Base-by-base conservation (phyloP, 148 eudicot species). In the Spergularia bocconei region DNA sequence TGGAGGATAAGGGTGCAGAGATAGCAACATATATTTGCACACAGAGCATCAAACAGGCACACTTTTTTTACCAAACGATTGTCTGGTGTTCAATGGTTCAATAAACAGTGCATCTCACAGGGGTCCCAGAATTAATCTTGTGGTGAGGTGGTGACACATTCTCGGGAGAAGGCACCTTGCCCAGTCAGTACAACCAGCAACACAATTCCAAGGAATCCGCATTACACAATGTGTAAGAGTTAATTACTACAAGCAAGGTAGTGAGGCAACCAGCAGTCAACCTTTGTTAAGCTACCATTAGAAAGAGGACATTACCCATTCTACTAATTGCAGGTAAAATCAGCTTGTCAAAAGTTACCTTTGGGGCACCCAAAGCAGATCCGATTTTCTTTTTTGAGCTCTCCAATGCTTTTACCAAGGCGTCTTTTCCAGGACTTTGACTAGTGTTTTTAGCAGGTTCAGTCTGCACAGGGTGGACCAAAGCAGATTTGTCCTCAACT, bases 321-420 rank as follows among this genome's bases (percentile, higher is more conserved):
- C 41, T 48, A 11, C 66, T 44, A 72, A 41, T 55, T 60, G 56
- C 53, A 63, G 36, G 11, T 48, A 20, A 17, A 33, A 11, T 48
- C 15, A n/a, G 7, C 20, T 70, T 74, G 54, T 41, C 39, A 59
- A 69, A 44, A 70, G 51, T 76, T 77, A 94, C 98, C 97, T 95
- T 92, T 36, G 97, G 98, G 55, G 98, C 91, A 56, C 98, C 98
- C 81, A 95, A 85, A 19, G 97, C 96, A 51, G 97, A 85, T 71
- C 97, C 97, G 70, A 86, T 92, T 82, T 96, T 87, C 85, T 87
- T 92, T 87, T 92, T 95, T 65, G 95, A 89, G 63, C 87, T 87
- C 48, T 92, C 96, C 78, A 95, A 79, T 72, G 96, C 91, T 79
- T 85, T 87, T 23, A 79, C 73, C 68, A 95, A 67, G 70, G 88